A percentile compares a stretch with the other conserved stretches of the same genome.
These are phyloP conservation scores for Solanum corneliomulleri DNA, from an alignment of 257 asterid genomes.

Conservation along the genomic window DNA sequence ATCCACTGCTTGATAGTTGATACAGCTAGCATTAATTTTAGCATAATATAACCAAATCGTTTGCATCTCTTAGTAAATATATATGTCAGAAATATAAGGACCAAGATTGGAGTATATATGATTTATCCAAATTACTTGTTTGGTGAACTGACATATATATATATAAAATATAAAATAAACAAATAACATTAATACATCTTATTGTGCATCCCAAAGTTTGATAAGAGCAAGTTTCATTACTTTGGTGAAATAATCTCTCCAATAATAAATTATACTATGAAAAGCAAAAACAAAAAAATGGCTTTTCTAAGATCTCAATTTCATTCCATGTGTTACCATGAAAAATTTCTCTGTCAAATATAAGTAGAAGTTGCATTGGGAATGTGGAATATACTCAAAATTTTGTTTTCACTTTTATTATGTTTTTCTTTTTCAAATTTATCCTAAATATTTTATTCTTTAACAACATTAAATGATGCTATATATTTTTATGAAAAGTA, in stretches of 20 bases:
- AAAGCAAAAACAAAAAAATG: background rate
- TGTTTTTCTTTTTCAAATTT: background rate
- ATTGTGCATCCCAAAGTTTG: background rate
- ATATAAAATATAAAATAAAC: no score
- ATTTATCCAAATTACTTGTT: background rate
- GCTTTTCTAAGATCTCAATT: background rate
- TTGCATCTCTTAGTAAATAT: background rate
- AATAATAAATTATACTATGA: background rate
- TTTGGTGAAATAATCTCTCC: background rate
- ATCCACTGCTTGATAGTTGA: background rate
- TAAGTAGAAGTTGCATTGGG: background rate
- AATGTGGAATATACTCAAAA: background rate
- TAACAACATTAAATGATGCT: background rate
- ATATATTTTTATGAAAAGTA: background rate
- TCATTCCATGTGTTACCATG: background rate
- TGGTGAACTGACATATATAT: background rate
- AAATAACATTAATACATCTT: background rate
- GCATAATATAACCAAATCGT: background rate
- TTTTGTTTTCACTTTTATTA: background rate
- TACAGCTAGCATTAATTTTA: background rate
- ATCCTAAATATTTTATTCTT: background rate
- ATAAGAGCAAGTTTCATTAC: background rate
- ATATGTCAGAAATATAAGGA: background rate
- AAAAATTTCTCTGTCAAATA: background rate
- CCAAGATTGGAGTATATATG: background rate